Percentiles rank a stretch among this genome's conserved stretches.
phyloP scores from a whole-genome alignment of 225 moss, liverwort and hornwort genomes.

The Ulota crispa region DNA sequence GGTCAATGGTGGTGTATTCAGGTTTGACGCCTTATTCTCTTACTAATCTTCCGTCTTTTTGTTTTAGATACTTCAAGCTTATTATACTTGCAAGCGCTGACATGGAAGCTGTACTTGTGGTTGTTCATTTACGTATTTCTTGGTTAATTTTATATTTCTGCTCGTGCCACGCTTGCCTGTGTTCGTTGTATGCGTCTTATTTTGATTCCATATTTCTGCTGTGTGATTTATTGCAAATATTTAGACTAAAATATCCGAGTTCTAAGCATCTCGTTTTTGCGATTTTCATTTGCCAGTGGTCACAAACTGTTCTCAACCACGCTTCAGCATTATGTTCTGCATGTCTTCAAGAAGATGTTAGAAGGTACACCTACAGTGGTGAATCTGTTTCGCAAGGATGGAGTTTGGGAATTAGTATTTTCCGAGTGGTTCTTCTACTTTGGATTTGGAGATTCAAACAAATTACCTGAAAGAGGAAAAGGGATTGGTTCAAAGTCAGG shows the following conservation, averaged over 20 bases:
- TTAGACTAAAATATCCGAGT: background rate
- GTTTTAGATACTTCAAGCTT: conserved; percentile 2
- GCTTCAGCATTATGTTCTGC: conserved; percentile 78
- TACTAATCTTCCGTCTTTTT: conserved; percentile 13
- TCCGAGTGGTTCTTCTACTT: conserved; percentile 79
- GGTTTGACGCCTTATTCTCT: conserved; percentile 34
- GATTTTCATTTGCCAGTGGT: conserved; percentile 27
- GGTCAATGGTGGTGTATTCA: conserved; percentile 26
- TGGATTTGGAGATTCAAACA: conserved; percentile 51
- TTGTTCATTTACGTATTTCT: background rate
- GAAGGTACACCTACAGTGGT: conserved; percentile 71
- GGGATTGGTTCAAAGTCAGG: conserved; percentile 24
- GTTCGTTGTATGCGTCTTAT: background rate
- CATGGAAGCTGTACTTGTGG: conserved; percentile 2
- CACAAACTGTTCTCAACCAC: conserved; percentile 59
- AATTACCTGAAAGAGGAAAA: conserved; percentile 27
- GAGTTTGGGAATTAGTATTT: conserved; percentile 74
- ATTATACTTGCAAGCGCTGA: conserved; percentile 5
- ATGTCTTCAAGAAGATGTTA: conserved; percentile 82
- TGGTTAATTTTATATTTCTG: background rate
- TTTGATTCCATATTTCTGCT: conserved; percentile 2
- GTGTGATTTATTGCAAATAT: background rate
- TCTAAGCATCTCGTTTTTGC: conserved; percentile 17
- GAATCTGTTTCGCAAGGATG: conserved; percentile 68
- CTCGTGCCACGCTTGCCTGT: background rate